Base-by-base conservation (phyloP, 2,329 filamentous ascomycete species). In the Sporothrix schenckii region DNA sequence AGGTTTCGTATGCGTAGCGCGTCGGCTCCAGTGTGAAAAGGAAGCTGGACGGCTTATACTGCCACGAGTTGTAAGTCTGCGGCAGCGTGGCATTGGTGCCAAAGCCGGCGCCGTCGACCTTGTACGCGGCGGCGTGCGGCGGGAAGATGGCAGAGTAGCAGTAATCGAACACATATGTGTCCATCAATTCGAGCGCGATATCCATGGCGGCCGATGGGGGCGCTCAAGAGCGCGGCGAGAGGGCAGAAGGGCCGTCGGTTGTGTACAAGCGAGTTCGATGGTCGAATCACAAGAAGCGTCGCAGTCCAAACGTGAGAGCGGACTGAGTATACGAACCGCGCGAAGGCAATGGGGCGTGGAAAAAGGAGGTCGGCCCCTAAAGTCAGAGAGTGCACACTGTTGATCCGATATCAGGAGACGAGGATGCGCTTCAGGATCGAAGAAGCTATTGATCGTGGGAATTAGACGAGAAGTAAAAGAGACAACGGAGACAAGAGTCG, bases 151-250 rank as follows among this genome's bases (percentile, higher is more conserved):
- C 84, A 66, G 93, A 90, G 79, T 96, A 97, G 71, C 91, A 76
- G 75, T 90, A 87, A 82, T 98, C 94, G 80, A 91, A 91, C 73
- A 94, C 77, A 77, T 91, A 92, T 76, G 90, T 92, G 81, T 98
- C 94, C 81, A 88, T 86, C 72, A 94, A 76, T 81, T 97, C 94
- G 74, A 97, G 90, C 60, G 95, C 88, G 81, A 97, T 88, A 85
- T 98, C 94, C 94, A 98, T 97, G 70, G 66, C 52, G 68, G 70
- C 14, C 30, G 50, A 70, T 11, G 11, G 65, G 52, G 30, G 61
- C 50, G 53, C 41, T 60, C 52, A 34, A 54, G n/a, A 16, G 50
- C 52, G 54, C 69, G 30, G 39, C 69, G 13, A 21, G 41, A 53
- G 41, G 3, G 58, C 30, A 58, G 27, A 54, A 21, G 34, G 14